phyloP scores from a whole-genome alignment of 108 stramenopile species.

The Cyclostephanos invisitatus region DNA sequence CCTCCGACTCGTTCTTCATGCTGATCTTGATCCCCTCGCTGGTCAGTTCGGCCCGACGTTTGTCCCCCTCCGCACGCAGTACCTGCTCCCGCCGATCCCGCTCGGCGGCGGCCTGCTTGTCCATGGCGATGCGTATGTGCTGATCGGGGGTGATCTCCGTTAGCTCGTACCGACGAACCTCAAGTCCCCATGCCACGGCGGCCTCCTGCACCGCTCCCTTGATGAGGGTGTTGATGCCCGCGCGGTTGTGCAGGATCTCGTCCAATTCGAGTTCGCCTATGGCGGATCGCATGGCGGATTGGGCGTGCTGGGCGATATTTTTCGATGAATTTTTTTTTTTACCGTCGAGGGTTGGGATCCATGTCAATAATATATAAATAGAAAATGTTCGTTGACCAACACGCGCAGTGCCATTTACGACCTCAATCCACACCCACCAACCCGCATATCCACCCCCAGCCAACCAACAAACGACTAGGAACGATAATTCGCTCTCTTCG shows the following conservation, averaged over 20 bases:
- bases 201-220: slow-evolving; percentile 92
- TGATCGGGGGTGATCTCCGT: slow-evolving; percentile 97
- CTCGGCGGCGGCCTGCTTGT: slow-evolving; percentile 98
- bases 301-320: slow-evolving; percentile 72
- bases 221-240: slow-evolving; percentile 89
- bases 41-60: slow-evolving; percentile 86
- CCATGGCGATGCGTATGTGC: slow-evolving; percentile 96
- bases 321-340: background rate
- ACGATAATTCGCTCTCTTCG: background rate
- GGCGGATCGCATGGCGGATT: slow-evolving; percentile 97
- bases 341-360: background rate
- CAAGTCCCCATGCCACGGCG: slow-evolving; percentile 94
- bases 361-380: background rate
- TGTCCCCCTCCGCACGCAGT: slow-evolving; percentile 94
- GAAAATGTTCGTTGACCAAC: background rate
- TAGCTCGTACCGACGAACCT: slow-evolving; percentile 94
- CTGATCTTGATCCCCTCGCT: slow-evolving; percentile 96
- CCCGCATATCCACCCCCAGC: too few species aligned
- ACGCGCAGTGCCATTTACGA: background rate
- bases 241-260: slow-evolving; percentile 96
- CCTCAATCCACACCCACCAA: too few species aligned
- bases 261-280: slow-evolving; percentile 99
- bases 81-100: slow-evolving; percentile 93
- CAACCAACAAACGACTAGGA: too few species aligned
- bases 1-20: slow-evolving; percentile 96